Conservation (phyloP, 768 basidiomycete genomes). For the Pleurotus sapidus region DNA sequence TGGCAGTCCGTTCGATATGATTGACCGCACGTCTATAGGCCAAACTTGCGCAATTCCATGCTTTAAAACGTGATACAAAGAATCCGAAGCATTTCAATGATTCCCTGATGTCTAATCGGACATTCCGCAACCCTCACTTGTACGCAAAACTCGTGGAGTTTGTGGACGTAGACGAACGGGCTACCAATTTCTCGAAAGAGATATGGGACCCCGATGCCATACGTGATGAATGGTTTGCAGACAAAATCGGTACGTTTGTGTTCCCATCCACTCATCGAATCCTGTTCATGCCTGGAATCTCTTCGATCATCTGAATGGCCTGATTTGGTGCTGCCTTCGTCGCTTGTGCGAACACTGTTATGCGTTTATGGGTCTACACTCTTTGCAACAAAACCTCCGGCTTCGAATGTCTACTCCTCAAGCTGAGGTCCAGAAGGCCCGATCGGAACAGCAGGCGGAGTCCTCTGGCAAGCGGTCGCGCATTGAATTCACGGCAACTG, state of each 20-base stretch:
- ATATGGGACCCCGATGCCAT: slow-evolving; percentile 75
- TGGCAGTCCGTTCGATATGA: neutral
- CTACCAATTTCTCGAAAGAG: slow-evolving; percentile 73
- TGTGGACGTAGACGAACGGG: slow-evolving; percentile 84
- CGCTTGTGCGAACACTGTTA: neutral
- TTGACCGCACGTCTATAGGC: slow-evolving; percentile 40
- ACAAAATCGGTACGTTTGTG: slow-evolving; percentile 66
- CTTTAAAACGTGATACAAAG: slow-evolving; percentile 58
- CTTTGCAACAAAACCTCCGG: slow-evolving; percentile 11
- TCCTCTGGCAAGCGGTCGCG: slow-evolving; percentile 53
- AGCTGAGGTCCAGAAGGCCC: slow-evolving; percentile 63
- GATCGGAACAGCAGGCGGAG: slow-evolving; percentile 62
- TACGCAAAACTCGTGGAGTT: slow-evolving; percentile 95
- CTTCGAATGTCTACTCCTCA: slow-evolving; percentile 22
- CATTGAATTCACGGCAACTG: slow-evolving; percentile 53
- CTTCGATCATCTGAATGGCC: slow-evolving; percentile 4
- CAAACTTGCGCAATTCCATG: slow-evolving; percentile 78
- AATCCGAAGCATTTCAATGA: slow-evolving; percentile 93
- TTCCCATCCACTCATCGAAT: neutral
- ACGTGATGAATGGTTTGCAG: slow-evolving; percentile 70
- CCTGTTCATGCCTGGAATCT: slow-evolving; percentile 24
- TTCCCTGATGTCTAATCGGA: slow-evolving; percentile 86
- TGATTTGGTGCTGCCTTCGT: neutral
- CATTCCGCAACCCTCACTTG: slow-evolving; percentile 96
- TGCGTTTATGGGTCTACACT: neutral